phyloP scores from a whole-genome alignment of 768 basidiomycete species.

The Paxillus ammoniavirescens region DNA sequence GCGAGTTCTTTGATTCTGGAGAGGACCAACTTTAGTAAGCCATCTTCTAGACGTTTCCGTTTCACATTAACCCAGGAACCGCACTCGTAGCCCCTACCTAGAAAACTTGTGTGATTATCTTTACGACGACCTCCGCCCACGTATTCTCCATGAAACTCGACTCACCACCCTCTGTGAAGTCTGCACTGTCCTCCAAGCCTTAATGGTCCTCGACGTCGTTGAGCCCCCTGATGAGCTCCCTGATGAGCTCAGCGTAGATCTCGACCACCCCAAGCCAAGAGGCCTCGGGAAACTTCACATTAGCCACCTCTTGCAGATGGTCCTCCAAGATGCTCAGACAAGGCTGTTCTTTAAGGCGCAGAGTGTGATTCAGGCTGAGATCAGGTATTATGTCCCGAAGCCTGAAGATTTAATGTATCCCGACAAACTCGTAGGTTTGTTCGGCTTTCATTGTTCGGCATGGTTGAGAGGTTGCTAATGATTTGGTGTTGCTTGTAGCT shows the following conservation, averaged over 20 bases:
- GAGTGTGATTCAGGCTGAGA: conserved; percentile 84
- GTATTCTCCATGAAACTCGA: conserved; percentile 90
- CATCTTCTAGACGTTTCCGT: neutral
- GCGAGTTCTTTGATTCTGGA: conserved; percentile 84
- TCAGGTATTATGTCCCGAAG: conserved; percentile 77
- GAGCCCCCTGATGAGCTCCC: conserved; percentile 30
- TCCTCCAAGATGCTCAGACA: conserved; percentile 95
- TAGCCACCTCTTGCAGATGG: conserved; percentile 79
- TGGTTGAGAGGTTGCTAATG: conserved; percentile 5
- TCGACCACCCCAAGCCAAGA: conserved; percentile 35
- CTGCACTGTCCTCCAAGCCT: conserved; percentile 92
- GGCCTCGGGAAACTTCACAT: conserved; percentile 70
- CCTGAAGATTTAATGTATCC: conserved; percentile 85
- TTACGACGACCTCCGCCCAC: conserved; percentile 93
- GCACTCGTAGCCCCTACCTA: conserved; percentile 68
- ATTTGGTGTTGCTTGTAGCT: conserved; percentile 29
- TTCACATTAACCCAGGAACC: conserved; percentile 9
- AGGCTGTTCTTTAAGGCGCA: conserved; percentile 95
- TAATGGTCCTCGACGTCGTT: conserved; percentile 89
- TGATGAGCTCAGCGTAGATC: conserved; percentile 37
- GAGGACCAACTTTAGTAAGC: conserved; percentile 72
- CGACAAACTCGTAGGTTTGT: conserved; percentile 69
- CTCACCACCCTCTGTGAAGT: conserved; percentile 89
- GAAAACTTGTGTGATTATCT: conserved; percentile 92
- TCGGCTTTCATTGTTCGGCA: neutral